phyloP scores from a whole-genome alignment of 768 basidiomycete species.

The Phaeotremella skinneri region DNA sequence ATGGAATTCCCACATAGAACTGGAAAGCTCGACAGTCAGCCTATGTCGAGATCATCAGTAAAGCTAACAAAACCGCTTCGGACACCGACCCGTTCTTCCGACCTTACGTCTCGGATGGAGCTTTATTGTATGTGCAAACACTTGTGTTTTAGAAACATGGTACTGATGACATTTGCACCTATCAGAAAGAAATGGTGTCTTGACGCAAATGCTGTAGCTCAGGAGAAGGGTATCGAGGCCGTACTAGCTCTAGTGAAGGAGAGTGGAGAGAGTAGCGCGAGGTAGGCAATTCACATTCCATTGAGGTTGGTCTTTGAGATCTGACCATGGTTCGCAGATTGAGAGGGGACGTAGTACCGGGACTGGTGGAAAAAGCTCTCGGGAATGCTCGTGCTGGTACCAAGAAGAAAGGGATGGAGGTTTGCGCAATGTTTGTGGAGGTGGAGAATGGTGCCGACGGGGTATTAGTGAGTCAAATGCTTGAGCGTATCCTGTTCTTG shows the following conservation, averaged over 20 bases:
- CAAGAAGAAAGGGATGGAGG: slow-evolving; percentile 78
- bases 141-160: not conserved
- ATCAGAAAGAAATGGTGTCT: slow-evolving; percentile 71
- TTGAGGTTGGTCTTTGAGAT: not conserved
- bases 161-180: too few relatives aligned
- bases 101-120: slow-evolving; percentile 74
- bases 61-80: slow-evolving; percentile 81
- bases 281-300: slow-evolving; percentile 42
- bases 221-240: slow-evolving; percentile 95
- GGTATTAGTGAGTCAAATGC: slow-evolving; percentile 82
- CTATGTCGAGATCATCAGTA: slow-evolving; percentile 82
- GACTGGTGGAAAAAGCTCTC: slow-evolving; percentile 91
- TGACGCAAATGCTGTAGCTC: slow-evolving; percentile 93
- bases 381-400: slow-evolving; percentile 88
- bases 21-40: slow-evolving; percentile 97
- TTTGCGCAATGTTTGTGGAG: slow-evolving; percentile 85
- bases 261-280: slow-evolving; percentile 82
- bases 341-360: slow-evolving; percentile 76
- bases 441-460: slow-evolving; percentile 85
- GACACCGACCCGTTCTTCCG: slow-evolving; percentile 93
- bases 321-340: slow-evolving; percentile 54
- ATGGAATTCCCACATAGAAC: slow-evolving; percentile 57
- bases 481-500: slow-evolving; percentile 4
- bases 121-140: slow-evolving; percentile 57
- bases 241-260: slow-evolving; percentile 80